phyloP scores from a whole-genome alignment of 768 basidiomycete species.

The Amanita inopinata region DNA sequence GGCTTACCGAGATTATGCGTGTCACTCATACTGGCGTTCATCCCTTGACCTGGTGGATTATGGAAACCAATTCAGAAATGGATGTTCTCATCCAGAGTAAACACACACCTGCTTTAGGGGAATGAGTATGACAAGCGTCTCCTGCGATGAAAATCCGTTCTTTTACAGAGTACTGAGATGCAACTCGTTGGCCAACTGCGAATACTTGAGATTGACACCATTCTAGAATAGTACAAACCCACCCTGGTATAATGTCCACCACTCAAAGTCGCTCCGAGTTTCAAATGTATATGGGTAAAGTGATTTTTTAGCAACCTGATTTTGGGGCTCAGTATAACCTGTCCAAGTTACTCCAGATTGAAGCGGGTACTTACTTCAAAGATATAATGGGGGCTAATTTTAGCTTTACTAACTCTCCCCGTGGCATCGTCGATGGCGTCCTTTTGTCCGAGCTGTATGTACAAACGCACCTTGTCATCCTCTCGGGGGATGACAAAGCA shows the following conservation, averaged over 20 bases:
- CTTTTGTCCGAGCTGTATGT: conserved; percentile 52
- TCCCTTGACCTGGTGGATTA: conserved; percentile 46
- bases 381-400: conserved; percentile 39
- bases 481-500: conserved; percentile 73
- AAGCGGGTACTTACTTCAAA: too few relatives aligned
- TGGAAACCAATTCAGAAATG: background rate
- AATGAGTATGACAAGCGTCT: conserved; percentile 66
- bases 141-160: conserved; percentile 70
- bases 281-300: conserved; percentile 46
- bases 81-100: too few relatives aligned
- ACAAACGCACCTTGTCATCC: conserved; percentile 56
- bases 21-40: conserved; percentile 74
- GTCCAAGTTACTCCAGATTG: too few relatives aligned
- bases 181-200: conserved; percentile 67
- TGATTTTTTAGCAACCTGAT: conserved; percentile 44
- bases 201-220: background rate
- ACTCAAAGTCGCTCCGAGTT: conserved; percentile 42
- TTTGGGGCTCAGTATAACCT: too few relatives aligned
- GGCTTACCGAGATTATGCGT: conserved; percentile 54
- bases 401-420: conserved; percentile 45
- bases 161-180: conserved; percentile 47
- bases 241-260: conserved; percentile 73
- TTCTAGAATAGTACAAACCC: conserved; percentile 14
- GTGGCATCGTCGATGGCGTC: conserved; percentile 33
- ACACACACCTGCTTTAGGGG: conserved; percentile 48